A percentile compares a stretch with the other conserved stretches of the same genome.
Conservation (phyloP, 192 early-diverging fungal species). For the Obelidium mucronatum region DNA sequence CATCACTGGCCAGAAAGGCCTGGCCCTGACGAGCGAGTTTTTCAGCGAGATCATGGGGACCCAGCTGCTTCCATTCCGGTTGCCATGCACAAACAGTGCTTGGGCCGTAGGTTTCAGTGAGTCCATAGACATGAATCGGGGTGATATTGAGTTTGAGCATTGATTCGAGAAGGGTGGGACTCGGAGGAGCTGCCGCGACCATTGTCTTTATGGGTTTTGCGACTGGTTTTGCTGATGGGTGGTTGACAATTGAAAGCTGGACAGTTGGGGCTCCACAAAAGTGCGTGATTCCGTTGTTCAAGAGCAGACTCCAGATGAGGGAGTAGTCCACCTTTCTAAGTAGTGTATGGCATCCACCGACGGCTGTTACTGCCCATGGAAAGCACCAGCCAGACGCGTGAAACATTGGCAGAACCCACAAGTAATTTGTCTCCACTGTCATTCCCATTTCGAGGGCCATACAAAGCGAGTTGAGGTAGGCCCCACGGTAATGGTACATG, state of each 20-base stretch:
- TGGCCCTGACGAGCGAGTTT: conserved; percentile 62
- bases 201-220: conserved; percentile 39
- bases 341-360: conserved; percentile 52
- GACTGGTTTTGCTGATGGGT: conserved; percentile 51
- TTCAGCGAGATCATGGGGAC: conserved; percentile 40
- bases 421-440: conserved; percentile 53
- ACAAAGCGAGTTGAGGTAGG: conserved; percentile 58
- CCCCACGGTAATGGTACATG: conserved; percentile 59
- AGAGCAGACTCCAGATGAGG: conserved; percentile 58
- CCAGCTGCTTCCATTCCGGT: conserved; percentile 37
- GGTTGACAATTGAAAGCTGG: conserved; percentile 60
- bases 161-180: conserved; percentile 54
- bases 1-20: conserved; percentile 57
- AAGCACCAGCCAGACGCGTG: conserved; percentile 57
- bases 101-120: conserved; percentile 69
- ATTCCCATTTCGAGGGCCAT: conserved; percentile 53
- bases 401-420: conserved; percentile 66
- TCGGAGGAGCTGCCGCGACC: conserved; percentile 59
- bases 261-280: conserved; percentile 68
- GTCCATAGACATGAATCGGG: conserved; percentile 67
- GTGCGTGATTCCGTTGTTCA: conserved; percentile 58
- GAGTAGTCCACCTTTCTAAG: conserved; percentile 65
- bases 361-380: conserved; percentile 40
- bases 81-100: conserved; percentile 49
- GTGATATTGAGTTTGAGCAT: conserved; percentile 60